A percentile compares a stretch with the other conserved stretches of the same genome.
Conservation (phyloP, 2,329 filamentous ascomycete species). For the Fusarium mangiferae region DNA sequence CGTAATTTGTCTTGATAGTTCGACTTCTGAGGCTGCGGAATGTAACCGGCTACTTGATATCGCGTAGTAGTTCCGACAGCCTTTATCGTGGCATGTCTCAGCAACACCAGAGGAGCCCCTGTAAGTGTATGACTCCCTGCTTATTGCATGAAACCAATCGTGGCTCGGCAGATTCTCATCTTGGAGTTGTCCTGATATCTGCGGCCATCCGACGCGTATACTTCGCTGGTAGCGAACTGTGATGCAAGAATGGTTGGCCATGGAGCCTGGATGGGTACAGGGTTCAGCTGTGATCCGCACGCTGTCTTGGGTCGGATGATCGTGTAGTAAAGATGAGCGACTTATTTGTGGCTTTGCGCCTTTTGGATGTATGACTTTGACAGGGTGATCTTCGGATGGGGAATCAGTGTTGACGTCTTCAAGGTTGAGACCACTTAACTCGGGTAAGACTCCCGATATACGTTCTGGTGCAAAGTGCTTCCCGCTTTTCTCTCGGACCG, state of each 20-base stretch:
- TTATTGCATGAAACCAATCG: not conserved
- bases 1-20: not conserved
- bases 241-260: not conserved
- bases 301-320: accelerated
- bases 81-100: not conserved
- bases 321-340: not conserved
- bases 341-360: too few relatives aligned
- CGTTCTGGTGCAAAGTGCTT: not conserved
- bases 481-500: not conserved
- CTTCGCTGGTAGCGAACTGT: not conserved
- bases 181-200: not conserved
- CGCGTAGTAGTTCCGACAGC: not conserved
- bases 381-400: not conserved
- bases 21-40: not conserved
- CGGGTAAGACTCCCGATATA: not conserved
- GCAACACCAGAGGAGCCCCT: not conserved
- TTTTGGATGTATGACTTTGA: not conserved
- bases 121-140: not conserved
- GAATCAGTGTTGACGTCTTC: not conserved
- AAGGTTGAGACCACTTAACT: not conserved
- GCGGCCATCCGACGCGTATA: not conserved
- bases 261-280: too few relatives aligned
- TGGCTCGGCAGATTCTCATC: not conserved
- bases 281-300: not conserved
- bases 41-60: not conserved